Evolutionary conservation across 83 land plant species (phyloP), one percentile per base, ranked within the genome.

Genomic region (Thuja plicata): DNA sequence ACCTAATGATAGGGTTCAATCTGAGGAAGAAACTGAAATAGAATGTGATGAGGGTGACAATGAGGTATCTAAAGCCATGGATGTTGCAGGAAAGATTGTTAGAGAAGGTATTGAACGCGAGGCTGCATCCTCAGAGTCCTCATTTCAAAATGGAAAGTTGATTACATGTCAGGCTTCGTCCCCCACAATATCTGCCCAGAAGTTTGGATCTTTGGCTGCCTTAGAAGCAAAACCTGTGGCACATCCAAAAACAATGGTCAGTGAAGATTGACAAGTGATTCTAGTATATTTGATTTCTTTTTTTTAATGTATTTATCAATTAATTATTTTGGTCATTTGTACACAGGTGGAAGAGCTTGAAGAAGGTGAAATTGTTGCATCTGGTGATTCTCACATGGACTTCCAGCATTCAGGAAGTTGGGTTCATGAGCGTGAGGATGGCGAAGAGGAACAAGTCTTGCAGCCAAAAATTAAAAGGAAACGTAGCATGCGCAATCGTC

Each of bases 341-440:
- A 62, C 43, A 15, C 94, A 98, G 99, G 89, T 88, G 70, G 98
- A 97, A 87, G 99, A 97, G 15, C 90, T 99, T 15, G 99, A 99
- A 87, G 99, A 99, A 93, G 99, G 99, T 19, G 99, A 99, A 87
- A 99, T 99, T 91, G 99, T 95, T 30, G 94, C 93, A 40, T 98
- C 99, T 19, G 96, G 95, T 73, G 99, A 97, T 89, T 97, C 99
- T 50, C 95, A 91, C 84, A 89, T 94, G 94, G 99, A 97, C n/a
- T 74, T 88, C 60, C 99, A 96, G 66, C 96, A 92, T 71, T 97
- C 99, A 83, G 98, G 91, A 66, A 96, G 95, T 88, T 98, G 97
- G 95, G 91, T 78, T 57, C 96, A 95, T 82, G 99, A 95, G 57
- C 92, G 93, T 32, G 99, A 99, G 41, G 97, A 97, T 79, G 94